Evolutionary conservation across 345 rosid species (phyloP).

Genomic region (Diplotaxis tenuifolia): DNA sequence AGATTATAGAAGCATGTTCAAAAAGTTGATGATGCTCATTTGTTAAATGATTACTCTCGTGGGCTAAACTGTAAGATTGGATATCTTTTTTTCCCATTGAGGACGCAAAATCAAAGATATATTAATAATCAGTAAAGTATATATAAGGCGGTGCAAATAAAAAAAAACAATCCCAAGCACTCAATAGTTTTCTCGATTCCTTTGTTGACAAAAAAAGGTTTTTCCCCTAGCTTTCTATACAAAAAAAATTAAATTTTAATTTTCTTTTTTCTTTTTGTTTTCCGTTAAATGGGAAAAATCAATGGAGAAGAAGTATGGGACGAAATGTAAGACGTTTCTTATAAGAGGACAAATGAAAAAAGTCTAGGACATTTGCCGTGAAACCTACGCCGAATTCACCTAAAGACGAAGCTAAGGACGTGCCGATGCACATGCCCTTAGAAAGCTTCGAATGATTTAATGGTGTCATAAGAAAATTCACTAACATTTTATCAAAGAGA

Average conservation of each 20-base stretch:
- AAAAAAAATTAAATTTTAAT: too few relatives aligned
- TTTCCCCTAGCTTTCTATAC: background rate
- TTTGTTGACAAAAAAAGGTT: too few relatives aligned
- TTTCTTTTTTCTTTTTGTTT: too few relatives aligned
- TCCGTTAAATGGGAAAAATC: too few relatives aligned
- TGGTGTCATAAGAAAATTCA: background rate
- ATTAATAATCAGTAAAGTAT: background rate
- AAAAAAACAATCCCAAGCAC: background rate
- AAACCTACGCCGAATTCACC: too few relatives aligned
- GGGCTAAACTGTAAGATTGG: constrained; percentile 15
- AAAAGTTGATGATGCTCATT: constrained; percentile 36
- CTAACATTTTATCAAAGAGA: background rate
- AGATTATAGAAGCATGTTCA: constrained; percentile 25
- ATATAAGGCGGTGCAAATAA: background rate
- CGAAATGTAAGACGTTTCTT: too few relatives aligned
- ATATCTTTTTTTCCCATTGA: background rate
- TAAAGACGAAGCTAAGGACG: too few relatives aligned
- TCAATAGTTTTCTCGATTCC: background rate
- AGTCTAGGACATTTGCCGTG: too few relatives aligned
- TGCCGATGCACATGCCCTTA: too few relatives aligned
- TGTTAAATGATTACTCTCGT: constrained; percentile 36
- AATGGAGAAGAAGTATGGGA: too few relatives aligned
- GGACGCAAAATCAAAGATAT: background rate
- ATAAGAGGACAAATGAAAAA: too few relatives aligned
- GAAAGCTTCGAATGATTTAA: background rate